A percentile compares a stretch with the other conserved stretches of the same genome.
These are phyloP conservation scores for Fusarium circinatum DNA, from an alignment of 2,329 filamentous ascomycete genomes.

Conservation along the genomic window DNA sequence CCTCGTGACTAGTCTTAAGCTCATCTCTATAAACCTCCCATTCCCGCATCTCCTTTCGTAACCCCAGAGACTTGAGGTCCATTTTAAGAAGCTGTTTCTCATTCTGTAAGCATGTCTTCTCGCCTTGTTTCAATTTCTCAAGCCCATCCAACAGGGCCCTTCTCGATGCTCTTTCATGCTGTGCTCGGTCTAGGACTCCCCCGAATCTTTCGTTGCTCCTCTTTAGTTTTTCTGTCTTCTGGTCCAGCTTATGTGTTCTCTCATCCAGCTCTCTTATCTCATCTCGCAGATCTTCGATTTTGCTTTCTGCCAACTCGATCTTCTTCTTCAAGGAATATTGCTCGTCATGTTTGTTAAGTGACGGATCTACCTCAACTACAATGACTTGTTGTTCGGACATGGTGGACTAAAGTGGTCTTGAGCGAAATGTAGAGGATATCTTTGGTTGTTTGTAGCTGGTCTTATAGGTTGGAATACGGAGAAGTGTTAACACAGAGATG, in stretches of 20 bases:
- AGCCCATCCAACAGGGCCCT: rapidly evolving
- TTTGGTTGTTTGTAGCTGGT: too few relatives aligned
- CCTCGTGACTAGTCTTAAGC: not conserved
- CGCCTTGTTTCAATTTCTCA: not conserved
- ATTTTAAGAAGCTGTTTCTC: not conserved
- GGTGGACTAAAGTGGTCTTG: not conserved
- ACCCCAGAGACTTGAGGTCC: not conserved
- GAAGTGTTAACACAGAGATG: rapidly evolving
- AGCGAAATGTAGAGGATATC: rapidly evolving
- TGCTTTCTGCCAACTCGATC: not conserved
- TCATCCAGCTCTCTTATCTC: not conserved
- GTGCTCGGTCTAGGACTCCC: not conserved
- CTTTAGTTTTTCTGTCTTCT: not conserved
- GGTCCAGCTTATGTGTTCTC: not conserved
- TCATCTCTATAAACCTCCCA: not conserved
- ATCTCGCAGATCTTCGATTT: not conserved
- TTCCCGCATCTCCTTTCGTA: not conserved
- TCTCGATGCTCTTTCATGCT: not conserved
- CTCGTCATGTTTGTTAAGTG: not conserved
- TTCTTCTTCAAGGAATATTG: not conserved
- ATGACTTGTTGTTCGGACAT: not conserved
- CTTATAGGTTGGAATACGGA: not conserved
- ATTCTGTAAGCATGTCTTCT: not conserved
- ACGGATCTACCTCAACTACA: not conserved
- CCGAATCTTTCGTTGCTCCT: not conserved